Conservation (phyloP, 495 filamentous ascomycete species). For the Daldinia loculata region DNA sequence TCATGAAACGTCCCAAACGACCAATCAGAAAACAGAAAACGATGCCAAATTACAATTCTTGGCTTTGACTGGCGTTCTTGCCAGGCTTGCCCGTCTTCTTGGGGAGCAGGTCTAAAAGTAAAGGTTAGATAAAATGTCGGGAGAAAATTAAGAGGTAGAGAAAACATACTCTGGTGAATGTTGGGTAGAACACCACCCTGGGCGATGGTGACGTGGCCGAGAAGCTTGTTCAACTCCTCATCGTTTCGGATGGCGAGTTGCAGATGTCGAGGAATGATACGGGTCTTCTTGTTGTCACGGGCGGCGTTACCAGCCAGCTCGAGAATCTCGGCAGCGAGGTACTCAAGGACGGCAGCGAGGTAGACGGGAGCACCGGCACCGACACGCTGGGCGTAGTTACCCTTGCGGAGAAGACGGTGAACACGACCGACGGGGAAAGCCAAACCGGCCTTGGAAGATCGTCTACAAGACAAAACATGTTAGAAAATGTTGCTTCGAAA, state of each 20-base stretch:
- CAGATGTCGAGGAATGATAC: constrained; percentile 99
- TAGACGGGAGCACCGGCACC: constrained; percentile 99
- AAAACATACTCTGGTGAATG: constrained; percentile 91
- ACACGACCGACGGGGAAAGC: constrained; percentile 99
- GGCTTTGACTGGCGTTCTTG: constrained; percentile 90
- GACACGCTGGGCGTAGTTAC: constrained; percentile 99
- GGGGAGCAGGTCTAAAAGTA: constrained; percentile 81
- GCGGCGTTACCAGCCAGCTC: constrained; percentile 98
- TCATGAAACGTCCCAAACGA: constrained; percentile 76
- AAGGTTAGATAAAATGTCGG: constrained; percentile 53
- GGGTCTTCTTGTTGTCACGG: constrained; percentile 99
- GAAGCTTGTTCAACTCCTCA: constrained; percentile 99
- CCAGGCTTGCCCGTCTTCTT: constrained; percentile 97
- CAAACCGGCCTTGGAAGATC: constrained; percentile 98
- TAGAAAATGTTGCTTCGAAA: not conserved
- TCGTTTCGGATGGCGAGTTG: constrained; percentile 99
- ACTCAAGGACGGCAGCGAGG: constrained; percentile 97
- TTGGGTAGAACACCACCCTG: constrained; percentile 99
- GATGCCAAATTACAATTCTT: constrained; percentile 79
- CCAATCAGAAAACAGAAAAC: constrained; percentile 71
- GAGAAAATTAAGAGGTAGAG: not conserved
- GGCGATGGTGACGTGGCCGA: constrained; percentile 98
- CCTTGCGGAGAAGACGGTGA: constrained; percentile 98
- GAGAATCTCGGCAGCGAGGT: constrained; percentile 97
- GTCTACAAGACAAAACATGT: constrained; percentile 61